Percentiles rank a stretch among this genome's conserved stretches.
Conservation (phyloP, 108 stramenopile species). For the Cyclotella sp. region DNA sequence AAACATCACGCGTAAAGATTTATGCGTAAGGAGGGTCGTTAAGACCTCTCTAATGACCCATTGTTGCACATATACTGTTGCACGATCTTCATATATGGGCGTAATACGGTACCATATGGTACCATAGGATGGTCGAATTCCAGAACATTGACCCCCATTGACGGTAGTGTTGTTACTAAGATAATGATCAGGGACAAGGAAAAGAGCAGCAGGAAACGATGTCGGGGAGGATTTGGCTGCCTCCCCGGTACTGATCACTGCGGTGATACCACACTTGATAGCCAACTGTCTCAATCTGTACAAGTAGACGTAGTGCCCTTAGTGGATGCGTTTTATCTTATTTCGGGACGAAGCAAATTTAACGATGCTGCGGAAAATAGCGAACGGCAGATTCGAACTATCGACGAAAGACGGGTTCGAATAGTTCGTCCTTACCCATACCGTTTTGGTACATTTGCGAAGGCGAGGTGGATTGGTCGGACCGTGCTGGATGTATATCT, state of each 20-base stretch:
- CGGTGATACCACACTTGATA: slow-evolving; percentile 18
- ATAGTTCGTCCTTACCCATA: slow-evolving; percentile 73
- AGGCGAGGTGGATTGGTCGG: slow-evolving; percentile 77
- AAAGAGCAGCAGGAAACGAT: slow-evolving; percentile 63
- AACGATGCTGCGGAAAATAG: background rate
- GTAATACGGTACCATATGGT: too few relatives aligned
- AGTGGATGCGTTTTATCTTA: slow-evolving; percentile 33
- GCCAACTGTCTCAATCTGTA: background rate
- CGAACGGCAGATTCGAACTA: background rate
- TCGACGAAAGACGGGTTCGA: slow-evolving; percentile 36
- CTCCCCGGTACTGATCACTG: slow-evolving; percentile 22
- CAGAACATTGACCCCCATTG: too few relatives aligned
- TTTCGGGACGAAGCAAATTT: background rate
- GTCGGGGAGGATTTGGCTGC: slow-evolving; percentile 36
- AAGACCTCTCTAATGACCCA: too few relatives aligned
- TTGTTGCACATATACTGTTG: too few relatives aligned
- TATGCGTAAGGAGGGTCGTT: too few relatives aligned
- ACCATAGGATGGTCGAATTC: too few relatives aligned
- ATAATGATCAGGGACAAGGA: too few relatives aligned
- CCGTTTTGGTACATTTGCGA: slow-evolving; percentile 82
- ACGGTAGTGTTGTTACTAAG: too few relatives aligned
- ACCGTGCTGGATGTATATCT: slow-evolving; percentile 76
- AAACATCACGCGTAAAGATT: too few relatives aligned
- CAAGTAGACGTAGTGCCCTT: slow-evolving; percentile 47
- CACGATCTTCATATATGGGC: too few relatives aligned